Conservation (phyloP, 2,329 filamentous ascomycete species). For the Botryotinia calthae region DNA sequence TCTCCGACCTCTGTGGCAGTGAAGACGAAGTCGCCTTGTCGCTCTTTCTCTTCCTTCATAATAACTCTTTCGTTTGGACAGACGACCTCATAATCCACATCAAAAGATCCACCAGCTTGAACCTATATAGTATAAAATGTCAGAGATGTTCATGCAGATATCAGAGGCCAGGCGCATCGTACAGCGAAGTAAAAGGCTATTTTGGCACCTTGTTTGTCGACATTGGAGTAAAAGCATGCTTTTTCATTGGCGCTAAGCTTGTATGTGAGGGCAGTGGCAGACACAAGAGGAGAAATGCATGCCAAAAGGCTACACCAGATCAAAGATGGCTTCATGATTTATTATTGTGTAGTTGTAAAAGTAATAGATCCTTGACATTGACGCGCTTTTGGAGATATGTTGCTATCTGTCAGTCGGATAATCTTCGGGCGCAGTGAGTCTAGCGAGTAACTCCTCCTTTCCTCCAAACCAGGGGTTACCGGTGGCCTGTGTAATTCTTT, state of each 20-base stretch:
- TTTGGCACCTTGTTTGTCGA: conserved; percentile 78
- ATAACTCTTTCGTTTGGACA: conserved; percentile 80
- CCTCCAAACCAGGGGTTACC: neutral
- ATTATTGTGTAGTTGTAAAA: conserved; percentile 16
- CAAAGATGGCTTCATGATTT: conserved; percentile 63
- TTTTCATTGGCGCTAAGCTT: conserved; percentile 86
- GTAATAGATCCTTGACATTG: neutral
- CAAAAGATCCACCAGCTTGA: conserved; percentile 96
- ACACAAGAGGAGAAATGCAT: conserved; percentile 66
- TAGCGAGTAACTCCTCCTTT: conserved; percentile 10
- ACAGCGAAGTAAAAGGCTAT: conserved; percentile 99
- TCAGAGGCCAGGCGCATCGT: conserved; percentile 40
- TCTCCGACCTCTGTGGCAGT: conserved; percentile 84
- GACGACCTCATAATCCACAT: conserved; percentile 87
- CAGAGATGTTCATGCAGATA: conserved; percentile 2
- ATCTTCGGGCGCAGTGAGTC: neutral
- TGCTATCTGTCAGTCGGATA: conserved; percentile 18
- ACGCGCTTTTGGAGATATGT: conserved; percentile 16
- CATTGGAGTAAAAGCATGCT: conserved; percentile 87
- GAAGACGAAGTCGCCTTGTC: conserved; percentile 97
- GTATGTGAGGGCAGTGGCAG: conserved; percentile 92
- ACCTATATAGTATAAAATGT: conserved; percentile 55
- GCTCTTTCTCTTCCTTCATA: conserved; percentile 82
- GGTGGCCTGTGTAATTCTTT: neutral
- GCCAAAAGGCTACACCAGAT: conserved; percentile 68